These are phyloP conservation scores for Aureobasidium mangrovei DNA, from an alignment of 2,329 filamentous ascomycete species.

Conservation along the genomic window DNA sequence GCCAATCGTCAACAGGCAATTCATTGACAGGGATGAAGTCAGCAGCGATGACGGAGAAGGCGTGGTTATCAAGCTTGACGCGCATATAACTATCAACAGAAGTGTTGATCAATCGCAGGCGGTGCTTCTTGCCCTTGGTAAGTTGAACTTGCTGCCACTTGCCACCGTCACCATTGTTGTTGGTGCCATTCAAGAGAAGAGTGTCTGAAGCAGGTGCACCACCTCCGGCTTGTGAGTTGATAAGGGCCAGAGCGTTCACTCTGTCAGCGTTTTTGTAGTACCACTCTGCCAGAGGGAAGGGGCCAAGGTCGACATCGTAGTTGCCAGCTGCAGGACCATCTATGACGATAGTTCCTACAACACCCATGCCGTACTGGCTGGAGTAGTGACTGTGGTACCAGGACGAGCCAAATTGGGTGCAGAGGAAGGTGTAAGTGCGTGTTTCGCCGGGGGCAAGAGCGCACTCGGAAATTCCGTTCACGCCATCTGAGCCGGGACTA, in stretches of 20 bases:
- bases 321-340: conserved; percentile 35
- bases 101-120: conserved; percentile 38
- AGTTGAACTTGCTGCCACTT: conserved; percentile 20
- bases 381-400: conserved; percentile 39
- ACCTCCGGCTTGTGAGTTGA: conserved; percentile 22
- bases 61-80: conserved; percentile 28
- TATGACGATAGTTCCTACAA: conserved; percentile 33
- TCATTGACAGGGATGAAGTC: conserved; percentile 30
- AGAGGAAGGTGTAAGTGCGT: conserved; percentile 48
- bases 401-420: conserved; percentile 33
- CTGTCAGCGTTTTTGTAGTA: conserved; percentile 23
- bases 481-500: conserved; percentile 49
- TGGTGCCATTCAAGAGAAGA: conserved; percentile 35
- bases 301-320: conserved; percentile 30
- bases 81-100: conserved; percentile 36
- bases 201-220: conserved; percentile 34
- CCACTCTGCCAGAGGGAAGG: conserved; percentile 25
- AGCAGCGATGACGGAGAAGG: conserved; percentile 28
- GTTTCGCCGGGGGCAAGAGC: conserved; percentile 42
- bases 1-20: conserved; percentile 20
- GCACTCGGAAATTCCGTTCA: conserved; percentile 38
- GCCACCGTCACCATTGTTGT: conserved; percentile 29
- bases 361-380: conserved; percentile 36
- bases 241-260: conserved; percentile 23
- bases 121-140: conserved; percentile 32